Evolutionary conservation across 2,329 filamentous ascomycete species (phyloP), one percentile per base, ranked within the genome.

Genomic region (Ascosphaera aggregata): DNA sequence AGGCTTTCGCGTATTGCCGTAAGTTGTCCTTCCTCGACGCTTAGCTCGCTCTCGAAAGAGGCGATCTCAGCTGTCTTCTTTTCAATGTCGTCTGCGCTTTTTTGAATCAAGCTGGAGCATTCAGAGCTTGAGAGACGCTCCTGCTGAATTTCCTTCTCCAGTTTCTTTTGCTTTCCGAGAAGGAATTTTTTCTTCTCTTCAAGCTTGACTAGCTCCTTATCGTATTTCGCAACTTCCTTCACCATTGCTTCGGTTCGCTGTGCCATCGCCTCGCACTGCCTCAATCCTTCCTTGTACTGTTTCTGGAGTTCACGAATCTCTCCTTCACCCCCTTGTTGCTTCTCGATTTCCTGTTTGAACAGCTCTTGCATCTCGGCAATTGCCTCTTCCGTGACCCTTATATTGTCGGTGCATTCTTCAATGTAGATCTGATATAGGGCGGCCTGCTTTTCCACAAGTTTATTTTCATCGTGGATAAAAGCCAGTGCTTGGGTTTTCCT

Each of bases 111-210:
- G 44, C 78, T 76, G 30, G 76, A 69, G 2, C 84, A 79, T 48
- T 91, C 82, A 1, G 70, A 67, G 1, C 73, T 70, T 4, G 77
- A 73, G 42, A 76, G 74, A 45, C 80, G 80, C 43, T 80, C 81
- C 36, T 75, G 77, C 40, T 73, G 66, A 43, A 89, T 80, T 0
- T 77, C 71, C 61, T 93, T 95, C 47, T 95, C 82, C 11, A 93
- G 68, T 60, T 98, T 98, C 63, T 89, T 93, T 49, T 80, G 76
- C 62, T 98, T 98, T 51, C 76, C 77, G 2, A 70, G 65, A 46
- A 98, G 61, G 56, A 95, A 95, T 54, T 98, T 98, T 55, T 78
- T 77, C 65, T 95, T 95, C 58, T 98, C 91, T 46, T 95, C 86
- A 47, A 92, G 85, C 53, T 98, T 98, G 58, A 98, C 89, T 17